phyloP scores from a whole-genome alignment of 1,284 basidiomycete genomes.

The Ceraceosorus guamensis region DNA sequence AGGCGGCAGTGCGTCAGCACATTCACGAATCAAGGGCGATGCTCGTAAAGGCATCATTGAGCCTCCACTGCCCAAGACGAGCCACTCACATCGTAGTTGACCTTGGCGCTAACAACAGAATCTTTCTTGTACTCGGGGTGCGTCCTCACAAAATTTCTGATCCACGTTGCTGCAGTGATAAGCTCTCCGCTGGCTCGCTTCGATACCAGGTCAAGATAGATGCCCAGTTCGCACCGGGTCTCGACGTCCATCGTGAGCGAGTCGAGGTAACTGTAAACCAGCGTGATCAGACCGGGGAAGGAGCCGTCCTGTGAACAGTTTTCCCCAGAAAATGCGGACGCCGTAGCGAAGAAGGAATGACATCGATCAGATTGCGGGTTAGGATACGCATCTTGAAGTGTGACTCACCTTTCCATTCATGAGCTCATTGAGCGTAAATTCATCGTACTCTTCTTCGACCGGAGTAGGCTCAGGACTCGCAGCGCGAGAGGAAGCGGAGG shows the following conservation, averaged over 20 bases:
- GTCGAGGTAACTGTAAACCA: constrained; percentile 80
- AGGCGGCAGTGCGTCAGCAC: not conserved
- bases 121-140: constrained; percentile 87
- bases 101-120: constrained; percentile 78
- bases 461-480: constrained; percentile 12
- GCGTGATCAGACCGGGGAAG: constrained; percentile 78
- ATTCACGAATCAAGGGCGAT: not conserved
- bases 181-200: constrained; percentile 78
- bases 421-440: constrained; percentile 86
- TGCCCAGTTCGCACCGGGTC: constrained; percentile 61
- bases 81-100: constrained; percentile 69
- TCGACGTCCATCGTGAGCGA: constrained; percentile 70
- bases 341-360: too few species aligned
- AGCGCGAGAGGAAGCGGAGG: constrained; percentile 3
- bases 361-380: too few species aligned
- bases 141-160: constrained; percentile 76
- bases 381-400: too few species aligned
- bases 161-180: constrained; percentile 86
- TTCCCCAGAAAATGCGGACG: constrained; percentile 1
- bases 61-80: not conserved
- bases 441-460: constrained; percentile 73
- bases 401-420: constrained; percentile 89
- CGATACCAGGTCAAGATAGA: constrained; percentile 40
- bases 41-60: not conserved
- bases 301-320: constrained; percentile 53